These are phyloP conservation scores for Paxillus rubicundulus DNA, from an alignment of 768 basidiomycete genomes.

Conservation along the genomic window DNA sequence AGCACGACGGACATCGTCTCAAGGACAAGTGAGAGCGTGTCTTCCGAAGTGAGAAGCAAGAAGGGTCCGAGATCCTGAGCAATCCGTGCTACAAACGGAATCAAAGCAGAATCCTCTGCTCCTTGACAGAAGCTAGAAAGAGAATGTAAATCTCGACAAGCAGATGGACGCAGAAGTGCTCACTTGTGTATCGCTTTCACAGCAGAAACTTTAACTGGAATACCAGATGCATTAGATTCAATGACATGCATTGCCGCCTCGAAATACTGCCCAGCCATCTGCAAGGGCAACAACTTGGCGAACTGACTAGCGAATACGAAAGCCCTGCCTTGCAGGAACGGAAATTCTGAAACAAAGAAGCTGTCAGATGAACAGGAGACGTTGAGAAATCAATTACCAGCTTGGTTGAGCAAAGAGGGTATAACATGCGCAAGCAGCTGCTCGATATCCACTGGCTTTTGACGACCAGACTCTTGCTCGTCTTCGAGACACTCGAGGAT, in stretches of 20 bases:
- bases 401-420: constrained; percentile 67
- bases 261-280: constrained; percentile 81
- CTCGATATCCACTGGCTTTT: constrained; percentile 74
- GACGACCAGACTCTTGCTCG: constrained; percentile 59
- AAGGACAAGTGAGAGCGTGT: constrained; percentile 83
- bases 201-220: constrained; percentile 93
- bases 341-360: constrained; percentile 52
- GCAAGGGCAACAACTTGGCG: constrained; percentile 65
- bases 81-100: constrained; percentile 68
- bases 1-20: constrained; percentile 82
- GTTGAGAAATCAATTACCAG: constrained; percentile 49
- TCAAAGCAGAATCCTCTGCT: constrained; percentile 53
- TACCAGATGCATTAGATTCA: constrained; percentile 62
- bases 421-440: constrained; percentile 74
- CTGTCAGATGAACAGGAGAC: neutral
- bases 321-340: constrained; percentile 92
- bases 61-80: constrained; percentile 83
- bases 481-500: constrained; percentile 77
- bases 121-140: constrained; percentile 65
- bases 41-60: constrained; percentile 74
- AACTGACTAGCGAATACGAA: constrained; percentile 95
- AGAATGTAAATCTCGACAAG: constrained; percentile 4
- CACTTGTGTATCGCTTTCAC: constrained; percentile 94
- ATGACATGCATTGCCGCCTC: constrained; percentile 85
- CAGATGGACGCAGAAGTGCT: constrained; percentile 20